These are phyloP conservation scores for Scutellaria barbata DNA, from an alignment of 257 asterid genomes.

Conservation along the genomic window DNA sequence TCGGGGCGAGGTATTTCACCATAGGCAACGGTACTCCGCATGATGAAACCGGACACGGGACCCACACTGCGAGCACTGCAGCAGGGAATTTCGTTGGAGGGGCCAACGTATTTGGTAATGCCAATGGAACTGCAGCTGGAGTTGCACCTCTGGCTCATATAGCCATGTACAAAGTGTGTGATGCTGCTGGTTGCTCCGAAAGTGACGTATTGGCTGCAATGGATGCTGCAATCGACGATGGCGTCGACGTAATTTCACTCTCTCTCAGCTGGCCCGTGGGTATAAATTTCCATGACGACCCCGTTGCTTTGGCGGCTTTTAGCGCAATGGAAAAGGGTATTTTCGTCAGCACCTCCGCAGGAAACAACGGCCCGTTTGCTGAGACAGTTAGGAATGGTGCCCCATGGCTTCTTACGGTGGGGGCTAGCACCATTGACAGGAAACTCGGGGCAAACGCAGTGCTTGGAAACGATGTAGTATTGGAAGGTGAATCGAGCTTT, in stretches of 20 bases:
- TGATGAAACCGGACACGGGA: slow-evolving; percentile 45
- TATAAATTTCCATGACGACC: neutral
- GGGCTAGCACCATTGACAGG: slow-evolving; percentile 43
- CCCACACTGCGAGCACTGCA: slow-evolving; percentile 61
- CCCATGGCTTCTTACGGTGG: slow-evolving; percentile 48
- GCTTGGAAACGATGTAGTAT: slow-evolving; percentile 28
- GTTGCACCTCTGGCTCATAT: slow-evolving; percentile 58
- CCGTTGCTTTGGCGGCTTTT: slow-evolving; percentile 36
- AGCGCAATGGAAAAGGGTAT: slow-evolving; percentile 39
- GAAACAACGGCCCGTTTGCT: slow-evolving; percentile 34
- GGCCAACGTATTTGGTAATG: slow-evolving; percentile 49
- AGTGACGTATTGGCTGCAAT: slow-evolving; percentile 45
- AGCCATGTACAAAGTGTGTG: slow-evolving; percentile 53
- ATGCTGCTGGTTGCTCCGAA: slow-evolving; percentile 27
- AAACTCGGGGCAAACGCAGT: slow-evolving; percentile 29
- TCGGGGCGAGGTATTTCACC: slow-evolving; percentile 47
- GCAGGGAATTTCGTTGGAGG: slow-evolving; percentile 51
- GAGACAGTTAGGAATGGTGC: slow-evolving; percentile 28
- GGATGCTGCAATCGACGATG: slow-evolving; percentile 54
- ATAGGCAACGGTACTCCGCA: slow-evolving; percentile 17
- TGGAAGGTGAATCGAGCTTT: slow-evolving; percentile 24
- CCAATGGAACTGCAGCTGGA: slow-evolving; percentile 58
- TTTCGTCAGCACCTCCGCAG: slow-evolving; percentile 39
- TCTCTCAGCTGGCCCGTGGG: slow-evolving; percentile 37
- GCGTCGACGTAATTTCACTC: slow-evolving; percentile 46